A percentile compares a stretch with the other conserved stretches of the same genome.
These are phyloP conservation scores for Tetracentron sinense DNA, from an alignment of 164 flowering plant species.

Conservation along the genomic window DNA sequence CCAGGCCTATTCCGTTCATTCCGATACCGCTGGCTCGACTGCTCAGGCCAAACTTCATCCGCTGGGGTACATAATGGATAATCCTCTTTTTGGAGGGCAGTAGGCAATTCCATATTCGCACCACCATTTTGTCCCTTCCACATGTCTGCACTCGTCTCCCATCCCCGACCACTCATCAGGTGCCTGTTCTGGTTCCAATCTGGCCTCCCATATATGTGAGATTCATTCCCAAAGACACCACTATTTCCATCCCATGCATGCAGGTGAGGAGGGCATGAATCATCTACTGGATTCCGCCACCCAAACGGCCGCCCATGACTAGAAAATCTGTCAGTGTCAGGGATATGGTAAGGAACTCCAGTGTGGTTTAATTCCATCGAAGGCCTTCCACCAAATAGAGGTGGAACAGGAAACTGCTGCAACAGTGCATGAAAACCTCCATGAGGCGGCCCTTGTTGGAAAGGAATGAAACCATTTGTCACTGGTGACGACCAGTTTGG, in stretches of 20 bases:
- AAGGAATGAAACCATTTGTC: constrained; percentile 69
- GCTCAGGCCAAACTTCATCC: constrained; percentile 40
- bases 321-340: constrained; percentile 69
- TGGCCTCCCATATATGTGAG: constrained; percentile 52
- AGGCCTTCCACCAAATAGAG: constrained; percentile 73
- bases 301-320: constrained; percentile 68
- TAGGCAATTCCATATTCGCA: constrained; percentile 35
- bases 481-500: constrained; percentile 76
- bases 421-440: constrained; percentile 60
- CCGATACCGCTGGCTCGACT: constrained; percentile 22
- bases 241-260: constrained; percentile 81
- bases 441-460: constrained; percentile 72
- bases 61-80: constrained; percentile 17
- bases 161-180: constrained; percentile 39
- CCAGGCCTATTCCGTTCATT: constrained; percentile 31
- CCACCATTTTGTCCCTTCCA: constrained; percentile 68
- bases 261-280: constrained; percentile 49
- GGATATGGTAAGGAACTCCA: constrained; percentile 59
- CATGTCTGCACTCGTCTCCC: constrained; percentile 54
- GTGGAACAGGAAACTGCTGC: constrained; percentile 61
- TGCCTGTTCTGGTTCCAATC: constrained; percentile 74
- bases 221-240: constrained; percentile 55
- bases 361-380: constrained; percentile 62
- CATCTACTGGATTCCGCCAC: constrained; percentile 72
- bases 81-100: constrained; percentile 47